Percentiles rank a stretch among this genome's conserved stretches.
These are phyloP conservation scores for Neocallimastix lanati DNA, from an alignment of 192 early-diverging fungal species.

Conservation along the genomic window DNA sequence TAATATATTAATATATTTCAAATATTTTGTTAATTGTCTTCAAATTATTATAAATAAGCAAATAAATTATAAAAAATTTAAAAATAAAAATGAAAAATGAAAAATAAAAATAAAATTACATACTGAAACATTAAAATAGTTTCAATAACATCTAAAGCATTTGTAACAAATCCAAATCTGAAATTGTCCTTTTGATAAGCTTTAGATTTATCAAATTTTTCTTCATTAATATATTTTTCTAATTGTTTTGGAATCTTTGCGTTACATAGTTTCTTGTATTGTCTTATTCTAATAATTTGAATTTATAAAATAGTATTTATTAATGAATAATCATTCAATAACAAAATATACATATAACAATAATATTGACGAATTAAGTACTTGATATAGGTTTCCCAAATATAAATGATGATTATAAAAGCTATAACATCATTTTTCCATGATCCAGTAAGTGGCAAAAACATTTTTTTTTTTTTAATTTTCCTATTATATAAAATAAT, in stretches of 20 bases:
- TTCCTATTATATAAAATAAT: too few species aligned
- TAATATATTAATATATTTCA: too few species aligned
- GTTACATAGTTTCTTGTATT: background rate
- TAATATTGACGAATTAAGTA: too few species aligned
- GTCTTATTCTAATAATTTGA: slow-evolving; percentile 23
- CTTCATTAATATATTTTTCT: slow-evolving; percentile 42
- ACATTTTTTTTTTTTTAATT: background rate
- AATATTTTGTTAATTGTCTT: too few species aligned
- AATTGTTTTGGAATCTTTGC: slow-evolving; percentile 43
- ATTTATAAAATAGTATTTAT: too few species aligned
- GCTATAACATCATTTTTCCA: background rate
- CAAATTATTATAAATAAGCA: too few species aligned
- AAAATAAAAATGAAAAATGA: too few species aligned
- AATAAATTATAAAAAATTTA: too few species aligned
- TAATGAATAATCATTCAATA: too few species aligned
- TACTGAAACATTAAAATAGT: slow-evolving; percentile 44
- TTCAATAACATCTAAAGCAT: slow-evolving; percentile 41
- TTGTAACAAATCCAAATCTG: slow-evolving; percentile 50
- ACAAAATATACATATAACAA: too few species aligned
- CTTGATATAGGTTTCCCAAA: slow-evolving; percentile 71
- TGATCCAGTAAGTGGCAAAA: background rate
- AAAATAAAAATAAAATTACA: slow-evolving; percentile 14
- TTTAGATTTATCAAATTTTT: slow-evolving; percentile 66
- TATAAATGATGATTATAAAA: slow-evolving; percentile 26
- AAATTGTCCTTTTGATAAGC: slow-evolving; percentile 73